These are phyloP conservation scores for Zygosaccharomyces sapae DNA, from an alignment of 1,139 yeast genomes.

Conservation along the genomic window DNA sequence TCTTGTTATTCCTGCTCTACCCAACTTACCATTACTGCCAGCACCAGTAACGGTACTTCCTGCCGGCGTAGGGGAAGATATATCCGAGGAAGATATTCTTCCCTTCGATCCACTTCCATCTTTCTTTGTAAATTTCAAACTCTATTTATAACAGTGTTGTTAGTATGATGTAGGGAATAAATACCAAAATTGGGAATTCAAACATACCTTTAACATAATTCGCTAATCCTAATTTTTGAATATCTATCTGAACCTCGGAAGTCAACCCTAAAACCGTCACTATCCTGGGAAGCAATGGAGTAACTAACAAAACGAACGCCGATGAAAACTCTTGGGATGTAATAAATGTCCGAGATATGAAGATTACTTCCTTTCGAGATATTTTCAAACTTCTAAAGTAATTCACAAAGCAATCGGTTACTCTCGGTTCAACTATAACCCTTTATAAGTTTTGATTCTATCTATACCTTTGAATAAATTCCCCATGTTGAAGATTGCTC, in stretches of 20 bases:
- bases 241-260: background rate
- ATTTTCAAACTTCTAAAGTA: too few relatives aligned
- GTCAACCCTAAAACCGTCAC: background rate
- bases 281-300: background rate
- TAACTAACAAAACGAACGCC: background rate
- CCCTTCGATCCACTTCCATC: conserved; percentile 27
- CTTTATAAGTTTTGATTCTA: background rate
- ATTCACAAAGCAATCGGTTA: too few relatives aligned
- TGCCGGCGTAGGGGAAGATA: conserved; percentile 31
- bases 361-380: too few relatives aligned
- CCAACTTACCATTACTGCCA: conserved; percentile 13
- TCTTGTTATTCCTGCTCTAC: conserved; percentile 25
- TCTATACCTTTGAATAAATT: conserved; percentile 1
- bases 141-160: conserved; percentile 16
- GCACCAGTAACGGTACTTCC: conserved; percentile 14
- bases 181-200: too few relatives aligned
- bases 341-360: too few relatives aligned
- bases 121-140: conserved; percentile 27
- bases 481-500: background rate
- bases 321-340: background rate
- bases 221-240: background rate
- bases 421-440: too few relatives aligned
- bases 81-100: conserved; percentile 34
- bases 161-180: conserved; percentile 5
- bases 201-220: conserved; percentile 16